Base-by-base conservation (phyloP, 1,284 basidiomycete genomes). In the Phlebopus sp. region DNA sequence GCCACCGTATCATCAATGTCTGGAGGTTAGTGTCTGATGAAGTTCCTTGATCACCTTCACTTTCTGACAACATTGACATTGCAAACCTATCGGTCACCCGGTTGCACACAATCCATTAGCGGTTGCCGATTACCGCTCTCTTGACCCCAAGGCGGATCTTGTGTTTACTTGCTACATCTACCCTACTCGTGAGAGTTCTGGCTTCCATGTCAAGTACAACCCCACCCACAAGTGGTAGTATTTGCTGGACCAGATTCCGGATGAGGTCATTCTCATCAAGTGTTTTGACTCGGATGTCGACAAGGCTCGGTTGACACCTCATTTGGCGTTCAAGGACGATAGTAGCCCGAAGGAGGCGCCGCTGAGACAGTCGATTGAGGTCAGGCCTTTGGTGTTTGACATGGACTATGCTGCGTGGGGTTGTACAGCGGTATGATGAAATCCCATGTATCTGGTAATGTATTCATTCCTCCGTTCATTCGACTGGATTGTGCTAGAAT, bases 1-100 rank as follows among this genome's bases (percentile, higher is more conserved):
- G 75, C 31, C 70, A 72, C 23, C 75, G 74, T 49, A 70, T 80
- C 51, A 74, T 80, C 68, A 81, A 80, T 57, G 69, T 79, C 47
- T 80, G 78, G 79, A 65, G 63, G 63, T 65, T 14, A 35, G 32
- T 15, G 15, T 35, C 14, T 35, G 32, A n/a, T 35, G 3, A 15
- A 5, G 29, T 30, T 5, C 41, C 18, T 23, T 34, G 5, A 10
- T 31, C 4, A 32, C 5, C 30, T 21, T 21, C 23, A 30, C 11
- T 3, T 30, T 11, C 30, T 36, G 18, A 47, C 17, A 14, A 14
- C 17, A n/a, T 27, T 4, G 4, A 6, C n/a, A 15, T 39, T 25
- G 3, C 23, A 62, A 59, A 29, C 78, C 78, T 2, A 72, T 81
- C 46, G 64, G 58, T 9, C 67, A 75, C 37, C 53, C 72, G 2